These are phyloP conservation scores for Arabis alpina DNA, from an alignment of 345 rosid species.

Conservation along the genomic window DNA sequence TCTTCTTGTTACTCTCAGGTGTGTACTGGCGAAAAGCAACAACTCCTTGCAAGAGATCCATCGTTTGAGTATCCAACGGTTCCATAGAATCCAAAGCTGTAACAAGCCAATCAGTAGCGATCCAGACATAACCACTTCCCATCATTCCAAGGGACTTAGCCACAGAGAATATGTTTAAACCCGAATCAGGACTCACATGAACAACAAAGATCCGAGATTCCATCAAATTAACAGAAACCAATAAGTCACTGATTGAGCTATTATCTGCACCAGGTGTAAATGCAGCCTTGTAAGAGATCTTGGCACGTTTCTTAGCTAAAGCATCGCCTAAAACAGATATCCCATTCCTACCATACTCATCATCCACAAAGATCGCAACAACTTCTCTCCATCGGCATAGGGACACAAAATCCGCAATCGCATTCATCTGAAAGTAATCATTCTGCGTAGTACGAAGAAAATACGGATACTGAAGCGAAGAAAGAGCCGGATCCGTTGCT, in stretches of 20 bases:
- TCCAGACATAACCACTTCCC: constrained; percentile 83
- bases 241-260: constrained; percentile 54
- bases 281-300: constrained; percentile 77
- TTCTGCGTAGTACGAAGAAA: constrained; percentile 66
- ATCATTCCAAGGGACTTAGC: constrained; percentile 81
- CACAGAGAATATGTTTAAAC: constrained; percentile 62
- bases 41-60: constrained; percentile 86
- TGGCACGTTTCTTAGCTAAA: constrained; percentile 67
- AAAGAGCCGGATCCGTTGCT: constrained; percentile 75
- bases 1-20: constrained; percentile 65
- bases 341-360: constrained; percentile 90
- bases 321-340: constrained; percentile 79
- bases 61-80: constrained; percentile 45
- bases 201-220: constrained; percentile 91
- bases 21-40: constrained; percentile 81
- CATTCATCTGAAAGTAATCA: constrained; percentile 83
- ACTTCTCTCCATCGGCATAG: constrained; percentile 78
- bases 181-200: constrained; percentile 89
- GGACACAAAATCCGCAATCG: constrained; percentile 74
- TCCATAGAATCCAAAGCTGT: constrained; percentile 68
- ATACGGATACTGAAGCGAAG: constrained; percentile 60
- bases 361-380: constrained; percentile 80
- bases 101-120: constrained; percentile 94
- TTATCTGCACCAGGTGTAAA: constrained; percentile 59
- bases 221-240: constrained; percentile 65